Base-by-base conservation (phyloP, 2,329 filamentous ascomycete genomes). In the Colletotrichum destructivum region DNA sequence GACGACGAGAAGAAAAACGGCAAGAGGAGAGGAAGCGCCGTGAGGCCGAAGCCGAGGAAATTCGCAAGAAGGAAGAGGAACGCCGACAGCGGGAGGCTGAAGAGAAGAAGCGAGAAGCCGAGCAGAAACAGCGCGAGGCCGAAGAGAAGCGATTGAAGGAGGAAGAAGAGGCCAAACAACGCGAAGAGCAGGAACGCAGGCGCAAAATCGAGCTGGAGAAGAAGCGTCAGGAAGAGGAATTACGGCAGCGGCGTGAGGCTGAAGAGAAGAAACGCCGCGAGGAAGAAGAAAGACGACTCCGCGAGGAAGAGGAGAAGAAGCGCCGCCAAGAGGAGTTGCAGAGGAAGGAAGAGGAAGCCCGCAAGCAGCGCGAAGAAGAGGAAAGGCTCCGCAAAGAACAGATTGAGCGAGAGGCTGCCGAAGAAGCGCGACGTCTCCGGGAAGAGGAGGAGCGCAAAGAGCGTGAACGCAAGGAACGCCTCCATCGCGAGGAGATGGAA, bases 371-470 rank as follows among this genome's bases (percentile, higher is more conserved):
- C 13, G 82, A 86, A 68, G 85, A 86, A 72, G 84, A 87, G 75
- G 85, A 89, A 73, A 81, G 83, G 5, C 75, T 82, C 8, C 83
- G 76, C 16, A 82, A 81, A 52, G 85, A 87, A 69, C 83, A 85
- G 67, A 79, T 84, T 12, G 84, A 86, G 72, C 82, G 83, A 38
- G 85, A 87, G 74, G 86, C 85, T 15, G 84, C 84, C 9, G 84
- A 86, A 77, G 82, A 85, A 76, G 87, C 86, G 40, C 84, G 84
- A 13, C 83, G 84, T 46, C 83, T 85, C 69, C 84, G 82, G 11
- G 88, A 89, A 74, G 86, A 88, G 71, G 85, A 88, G 69, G 85
- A 88, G 72, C 85, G 84, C 62, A 83, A 82, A 69, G 85, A 88
- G 73, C 83, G 83, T 55, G 86, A 90, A 75, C 84, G 85, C 44